Percentiles rank a stretch among this genome's conserved stretches.
These are phyloP conservation scores for Erythrophleum ivorense DNA, from an alignment of 331 rosid genomes.

Conservation along the genomic window DNA sequence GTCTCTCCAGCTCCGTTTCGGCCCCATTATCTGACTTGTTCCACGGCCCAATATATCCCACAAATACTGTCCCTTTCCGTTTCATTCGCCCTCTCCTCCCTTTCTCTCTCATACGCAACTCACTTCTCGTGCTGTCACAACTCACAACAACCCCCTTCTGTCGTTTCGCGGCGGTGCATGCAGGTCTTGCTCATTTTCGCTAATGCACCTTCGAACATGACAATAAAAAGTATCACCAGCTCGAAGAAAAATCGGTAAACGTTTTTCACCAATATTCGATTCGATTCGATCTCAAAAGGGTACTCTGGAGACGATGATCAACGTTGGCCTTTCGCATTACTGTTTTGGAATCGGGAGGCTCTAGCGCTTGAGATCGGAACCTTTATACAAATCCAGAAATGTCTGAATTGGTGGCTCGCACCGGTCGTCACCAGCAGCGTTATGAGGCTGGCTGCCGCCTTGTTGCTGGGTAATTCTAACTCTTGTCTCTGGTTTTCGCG, in stretches of 20 bases:
- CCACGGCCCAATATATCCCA: background rate
- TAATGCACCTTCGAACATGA: background rate
- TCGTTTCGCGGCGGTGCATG: conserved; percentile 16
- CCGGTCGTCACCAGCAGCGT: conserved; percentile 12
- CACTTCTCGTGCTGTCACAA: background rate
- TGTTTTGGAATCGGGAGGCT: background rate
- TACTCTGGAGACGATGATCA: background rate
- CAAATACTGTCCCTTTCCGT: background rate
- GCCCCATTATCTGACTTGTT: conserved; percentile 8
- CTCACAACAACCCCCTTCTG: background rate
- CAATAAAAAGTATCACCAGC: background rate
- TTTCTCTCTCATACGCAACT: background rate
- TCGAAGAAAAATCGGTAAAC: background rate
- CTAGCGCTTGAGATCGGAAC: background rate
- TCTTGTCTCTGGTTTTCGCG: background rate
- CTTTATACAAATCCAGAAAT: background rate
- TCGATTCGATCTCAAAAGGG: background rate
- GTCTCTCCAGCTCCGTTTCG: background rate
- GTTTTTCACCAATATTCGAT: background rate
- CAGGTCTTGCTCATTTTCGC: background rate
- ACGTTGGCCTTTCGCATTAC: background rate
- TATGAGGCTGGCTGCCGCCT: conserved; percentile 28
- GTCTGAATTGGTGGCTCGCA: conserved; percentile 26
- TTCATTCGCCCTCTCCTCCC: background rate
- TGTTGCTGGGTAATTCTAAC: conserved; percentile 4